Evolutionary conservation across 2,329 filamentous ascomycete genomes (phyloP), one percentile per base, ranked within the genome.

Genomic region (Orbilia brochopaga): DNA sequence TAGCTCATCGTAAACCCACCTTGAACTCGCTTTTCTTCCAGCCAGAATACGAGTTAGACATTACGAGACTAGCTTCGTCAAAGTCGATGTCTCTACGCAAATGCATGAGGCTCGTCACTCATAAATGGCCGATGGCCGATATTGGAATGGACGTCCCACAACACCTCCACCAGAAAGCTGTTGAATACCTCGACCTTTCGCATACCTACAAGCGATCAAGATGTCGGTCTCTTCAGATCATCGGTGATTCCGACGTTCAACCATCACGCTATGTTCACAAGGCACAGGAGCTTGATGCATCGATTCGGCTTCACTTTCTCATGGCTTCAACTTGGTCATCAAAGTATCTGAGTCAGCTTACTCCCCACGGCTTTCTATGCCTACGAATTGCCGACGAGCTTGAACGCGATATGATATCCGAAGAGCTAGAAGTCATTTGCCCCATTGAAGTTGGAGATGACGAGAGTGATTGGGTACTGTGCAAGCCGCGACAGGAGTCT

Each of bases 81-180:
- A 23, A 50, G 19, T n/a, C 48, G 2, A 69, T 75, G 32, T 42
- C 58, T 30, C 42, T 75, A 40, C 27, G 15, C 1, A 13, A 48
- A 7, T 42, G 63, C 13, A n/a, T 73, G n/a, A 42, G 67, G 19
- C 73, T 76, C 17, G 30, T 76, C 10, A 74, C 69, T 42, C 74
- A 76, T 54, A 76, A 76, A 67, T 76, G 75, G 75, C 75, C 75
- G n/a, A 75, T 75, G 75, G 56, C 61, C 23, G 74, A 76, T 30
- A 40, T 76, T 64, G 56, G 42, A 11, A 62, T 75, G 10, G 40
- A 51, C 15, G 48, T 62, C 13, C 58, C 58, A 21, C 21, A 62
- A 44, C 13, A 53, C 15, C 23, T 62, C 13, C 58, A 62, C 27
- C 23, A 32, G n/a, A 35, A 48, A 13, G 32, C 60, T 37, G 46